Conservation (phyloP, 352 stramenopile species). For the Phytopythium oedochilum region DNA sequence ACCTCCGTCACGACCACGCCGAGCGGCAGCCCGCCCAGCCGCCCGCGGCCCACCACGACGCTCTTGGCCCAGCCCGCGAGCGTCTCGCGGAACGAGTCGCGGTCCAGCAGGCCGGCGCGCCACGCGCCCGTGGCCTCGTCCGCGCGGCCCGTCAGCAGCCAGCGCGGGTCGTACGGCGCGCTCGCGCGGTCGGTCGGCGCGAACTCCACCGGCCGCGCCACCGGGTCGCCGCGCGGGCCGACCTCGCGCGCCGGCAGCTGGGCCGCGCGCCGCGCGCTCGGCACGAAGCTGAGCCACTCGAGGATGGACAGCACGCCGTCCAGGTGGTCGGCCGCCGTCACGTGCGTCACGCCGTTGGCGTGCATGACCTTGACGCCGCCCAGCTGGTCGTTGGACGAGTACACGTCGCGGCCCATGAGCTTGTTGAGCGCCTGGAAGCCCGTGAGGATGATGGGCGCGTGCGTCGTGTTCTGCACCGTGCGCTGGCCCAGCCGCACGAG, state of each 20-base stretch:
- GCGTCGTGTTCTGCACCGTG: conserved; percentile 97
- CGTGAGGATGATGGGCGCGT: conserved; percentile 99
- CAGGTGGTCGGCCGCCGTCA: conserved; percentile 96
- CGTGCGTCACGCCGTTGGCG: conserved; percentile 98
- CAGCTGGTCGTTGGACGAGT: conserved; percentile 99
- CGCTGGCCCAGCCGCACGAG: conserved; percentile 98
- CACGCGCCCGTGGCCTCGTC: conserved; percentile 80
- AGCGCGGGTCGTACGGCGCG: conserved; percentile 95
- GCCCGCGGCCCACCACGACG: conserved; percentile 96
- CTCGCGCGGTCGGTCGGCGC: conserved; percentile 88
- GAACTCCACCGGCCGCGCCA: conserved; percentile 91
- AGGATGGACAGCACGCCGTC: conserved; percentile 94
- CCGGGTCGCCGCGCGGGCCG: conserved; percentile 56
- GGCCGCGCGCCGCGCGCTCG: conserved; percentile 80
- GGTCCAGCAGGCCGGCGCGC: conserved; percentile 97
- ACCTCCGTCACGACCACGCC: conserved; percentile 99
- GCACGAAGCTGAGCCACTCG: conserved; percentile 99
- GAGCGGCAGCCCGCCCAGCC: conserved; percentile 97
- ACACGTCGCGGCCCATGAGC: conserved; percentile 99
- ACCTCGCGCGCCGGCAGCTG: conserved; percentile 85
- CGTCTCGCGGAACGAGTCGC: conserved; percentile 97
- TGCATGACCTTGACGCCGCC: conserved; percentile 99
- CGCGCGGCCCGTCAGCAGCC: conserved; percentile 86
- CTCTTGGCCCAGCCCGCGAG: conserved; percentile 99
- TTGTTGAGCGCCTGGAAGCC: conserved; percentile 99